A percentile compares a stretch with the other conserved stretches of the same genome.
Evolutionary conservation across 768 basidiomycete genomes (phyloP).

Genomic region (Phallus indusiatus): DNA sequence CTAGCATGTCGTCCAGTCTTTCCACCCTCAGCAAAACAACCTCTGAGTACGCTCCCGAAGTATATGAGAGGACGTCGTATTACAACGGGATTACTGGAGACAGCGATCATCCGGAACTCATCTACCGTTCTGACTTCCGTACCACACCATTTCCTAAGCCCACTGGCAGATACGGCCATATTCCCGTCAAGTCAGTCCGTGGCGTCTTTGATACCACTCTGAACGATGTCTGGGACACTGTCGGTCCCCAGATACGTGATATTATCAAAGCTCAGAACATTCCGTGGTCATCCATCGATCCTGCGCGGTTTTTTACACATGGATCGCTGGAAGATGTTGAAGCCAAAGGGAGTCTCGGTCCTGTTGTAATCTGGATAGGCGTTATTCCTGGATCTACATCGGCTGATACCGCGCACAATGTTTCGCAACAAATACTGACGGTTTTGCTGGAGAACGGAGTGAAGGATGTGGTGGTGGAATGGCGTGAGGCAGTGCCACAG

Average conservation of each 20-base stretch:
- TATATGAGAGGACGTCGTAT: too few species aligned
- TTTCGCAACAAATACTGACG: slow-evolving; percentile 26
- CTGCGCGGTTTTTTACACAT: slow-evolving; percentile 28
- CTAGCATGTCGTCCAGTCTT: too few species aligned
- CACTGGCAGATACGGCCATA: background rate
- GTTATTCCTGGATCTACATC: slow-evolving; percentile 28
- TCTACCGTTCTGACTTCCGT: too few species aligned
- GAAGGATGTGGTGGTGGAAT: slow-evolving; percentile 29
- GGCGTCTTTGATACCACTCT: slow-evolving; percentile 33
- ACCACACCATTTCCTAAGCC: too few species aligned
- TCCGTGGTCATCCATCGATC: slow-evolving; percentile 21
- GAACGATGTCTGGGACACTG: slow-evolving; percentile 30
- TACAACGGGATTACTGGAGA: too few species aligned
- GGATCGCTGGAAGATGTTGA: slow-evolving; percentile 20
- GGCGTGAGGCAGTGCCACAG: slow-evolving; percentile 23
- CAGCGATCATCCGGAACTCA: too few species aligned
- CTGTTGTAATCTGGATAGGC: slow-evolving; percentile 30
- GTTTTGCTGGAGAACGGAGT: slow-evolving; percentile 25
- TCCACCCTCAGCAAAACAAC: too few species aligned
- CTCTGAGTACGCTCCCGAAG: too few species aligned
- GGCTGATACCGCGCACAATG: slow-evolving; percentile 26
- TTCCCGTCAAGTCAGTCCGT: slow-evolving; percentile 28
- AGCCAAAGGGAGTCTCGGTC: slow-evolving; percentile 24
- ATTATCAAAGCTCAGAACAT: slow-evolving; percentile 24
- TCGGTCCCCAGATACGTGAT: slow-evolving; percentile 29